A percentile compares a stretch with the other conserved stretches of the same genome.
Evolutionary conservation across 805 yeast species (phyloP).

Genomic region (Cyberlindnera misumaiensis): DNA sequence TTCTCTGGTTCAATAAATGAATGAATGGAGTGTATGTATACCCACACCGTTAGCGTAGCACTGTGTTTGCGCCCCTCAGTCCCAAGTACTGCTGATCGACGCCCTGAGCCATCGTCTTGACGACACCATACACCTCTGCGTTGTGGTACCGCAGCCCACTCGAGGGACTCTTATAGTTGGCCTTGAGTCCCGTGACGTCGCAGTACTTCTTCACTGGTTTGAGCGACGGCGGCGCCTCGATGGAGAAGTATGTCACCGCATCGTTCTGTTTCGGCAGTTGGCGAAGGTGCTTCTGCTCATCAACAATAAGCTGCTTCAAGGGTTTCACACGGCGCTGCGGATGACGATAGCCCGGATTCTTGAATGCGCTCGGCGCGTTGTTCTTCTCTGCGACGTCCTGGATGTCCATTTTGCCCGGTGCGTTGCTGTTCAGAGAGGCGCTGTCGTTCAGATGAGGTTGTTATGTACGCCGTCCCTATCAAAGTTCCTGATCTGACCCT

Average conservation of each 20-base stretch:
- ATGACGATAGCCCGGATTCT: conserved; percentile 43
- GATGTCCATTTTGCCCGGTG: conserved; percentile 10
- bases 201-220: conserved; percentile 80
- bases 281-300: conserved; percentile 66
- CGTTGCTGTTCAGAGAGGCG: too few species aligned
- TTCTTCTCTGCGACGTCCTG: conserved; percentile 11
- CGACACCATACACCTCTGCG: conserved; percentile 73
- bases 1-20: conserved; percentile 8
- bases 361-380: conserved; percentile 44
- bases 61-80: conserved; percentile 81
- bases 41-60: conserved; percentile 42
- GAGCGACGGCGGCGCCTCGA: conserved; percentile 84
- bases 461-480: too few species aligned
- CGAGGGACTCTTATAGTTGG: conserved; percentile 66
- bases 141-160: conserved; percentile 75
- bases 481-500: too few species aligned
- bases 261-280: conserved; percentile 25
- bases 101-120: conserved; percentile 78
- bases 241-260: conserved; percentile 59
- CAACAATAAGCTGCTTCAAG: conserved; percentile 61
- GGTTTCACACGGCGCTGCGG: conserved; percentile 66
- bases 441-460: too few species aligned
- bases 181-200: conserved; percentile 86
- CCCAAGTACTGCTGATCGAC: conserved; percentile 89
- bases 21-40: background rate